These are phyloP conservation scores for Carex cristatella DNA, from an alignment of 176 grass and related monocot species.

Conservation along the genomic window DNA sequence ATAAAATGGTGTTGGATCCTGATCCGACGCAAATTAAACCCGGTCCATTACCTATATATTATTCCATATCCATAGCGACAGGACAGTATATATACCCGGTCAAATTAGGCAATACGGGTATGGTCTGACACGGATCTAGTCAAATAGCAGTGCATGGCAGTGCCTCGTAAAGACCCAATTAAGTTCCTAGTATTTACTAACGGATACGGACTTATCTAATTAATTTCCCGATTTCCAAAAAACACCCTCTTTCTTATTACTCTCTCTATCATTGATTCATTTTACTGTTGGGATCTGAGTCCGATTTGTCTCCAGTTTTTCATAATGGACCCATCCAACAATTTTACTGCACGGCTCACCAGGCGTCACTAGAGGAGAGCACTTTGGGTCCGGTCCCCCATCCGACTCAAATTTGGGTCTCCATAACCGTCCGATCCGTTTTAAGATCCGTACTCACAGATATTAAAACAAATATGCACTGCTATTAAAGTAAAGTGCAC, in stretches of 20 bases:
- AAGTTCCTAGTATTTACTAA: slow-evolving; percentile 19
- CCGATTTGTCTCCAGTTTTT: background rate
- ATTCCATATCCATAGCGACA: background rate
- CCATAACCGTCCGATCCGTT: too few species aligned
- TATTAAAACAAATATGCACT: too few species aligned
- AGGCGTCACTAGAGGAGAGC: too few species aligned
- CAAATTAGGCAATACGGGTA: background rate
- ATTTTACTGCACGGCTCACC: background rate
- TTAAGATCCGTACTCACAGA: too few species aligned
- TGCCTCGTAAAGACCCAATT: slow-evolving; percentile 1
- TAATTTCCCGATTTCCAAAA: slow-evolving; percentile 16
- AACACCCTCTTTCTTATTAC: background rate
- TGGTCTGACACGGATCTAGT: slow-evolving; percentile 3
- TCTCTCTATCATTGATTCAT: background rate
- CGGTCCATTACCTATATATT: background rate
- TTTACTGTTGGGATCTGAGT: background rate
- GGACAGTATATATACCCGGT: background rate
- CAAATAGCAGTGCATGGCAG: background rate
- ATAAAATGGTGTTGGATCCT: background rate
- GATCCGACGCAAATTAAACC: background rate
- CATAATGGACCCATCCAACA: background rate
- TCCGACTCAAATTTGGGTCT: too few species aligned
- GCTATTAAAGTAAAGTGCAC: too few species aligned
- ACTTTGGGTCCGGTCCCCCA: too few species aligned
- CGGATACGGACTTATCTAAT: background rate